A percentile compares a stretch with the other conserved stretches of the same genome.
These are phyloP conservation scores for Amanita subjunquillea DNA, from an alignment of 768 basidiomycete genomes.

Conservation along the genomic window DNA sequence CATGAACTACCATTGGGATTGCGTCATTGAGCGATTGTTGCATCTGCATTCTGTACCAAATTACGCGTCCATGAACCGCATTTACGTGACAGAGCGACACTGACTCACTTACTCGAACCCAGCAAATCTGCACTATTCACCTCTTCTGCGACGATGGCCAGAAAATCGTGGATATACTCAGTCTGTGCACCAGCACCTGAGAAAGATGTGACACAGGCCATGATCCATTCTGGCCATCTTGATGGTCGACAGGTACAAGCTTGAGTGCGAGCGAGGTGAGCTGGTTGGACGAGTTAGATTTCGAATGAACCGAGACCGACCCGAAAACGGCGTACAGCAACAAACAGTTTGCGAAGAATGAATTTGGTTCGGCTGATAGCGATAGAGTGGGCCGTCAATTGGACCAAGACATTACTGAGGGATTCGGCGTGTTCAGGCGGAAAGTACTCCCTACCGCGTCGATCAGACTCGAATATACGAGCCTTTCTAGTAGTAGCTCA, in stretches of 20 bases:
- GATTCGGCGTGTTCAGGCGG: conserved; percentile 47
- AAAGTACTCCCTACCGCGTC: conserved; percentile 53
- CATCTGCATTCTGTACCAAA: conserved; percentile 42
- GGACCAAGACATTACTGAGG: conserved; percentile 59
- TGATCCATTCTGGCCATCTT: conserved; percentile 70
- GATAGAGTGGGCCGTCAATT: conserved; percentile 59
- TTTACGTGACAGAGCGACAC: conserved; percentile 1
- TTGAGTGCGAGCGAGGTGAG: conserved; percentile 64
- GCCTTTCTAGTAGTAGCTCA: conserved; percentile 20
- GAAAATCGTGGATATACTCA: conserved; percentile 61
- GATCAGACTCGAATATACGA: neutral
- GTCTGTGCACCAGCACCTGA: conserved; percentile 47
- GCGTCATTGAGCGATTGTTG: conserved; percentile 58
- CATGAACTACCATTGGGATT: conserved; percentile 59
- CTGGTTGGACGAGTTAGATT: conserved; percentile 19
- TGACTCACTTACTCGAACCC: conserved; percentile 58
- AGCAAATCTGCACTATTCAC: conserved; percentile 66
- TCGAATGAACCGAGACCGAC: neutral
- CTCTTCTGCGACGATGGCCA: conserved; percentile 81
- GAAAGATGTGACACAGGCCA: conserved; percentile 51
- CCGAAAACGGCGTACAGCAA: conserved; percentile 47
- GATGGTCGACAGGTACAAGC: conserved; percentile 50
- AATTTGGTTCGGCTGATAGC: conserved; percentile 49
- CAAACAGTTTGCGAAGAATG: conserved; percentile 80
- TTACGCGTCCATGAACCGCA: neutral